Percentiles rank a stretch among this genome's conserved stretches.
phyloP scores from a whole-genome alignment of 2,329 filamentous ascomycete genomes.

The Phoma sp. region DNA sequence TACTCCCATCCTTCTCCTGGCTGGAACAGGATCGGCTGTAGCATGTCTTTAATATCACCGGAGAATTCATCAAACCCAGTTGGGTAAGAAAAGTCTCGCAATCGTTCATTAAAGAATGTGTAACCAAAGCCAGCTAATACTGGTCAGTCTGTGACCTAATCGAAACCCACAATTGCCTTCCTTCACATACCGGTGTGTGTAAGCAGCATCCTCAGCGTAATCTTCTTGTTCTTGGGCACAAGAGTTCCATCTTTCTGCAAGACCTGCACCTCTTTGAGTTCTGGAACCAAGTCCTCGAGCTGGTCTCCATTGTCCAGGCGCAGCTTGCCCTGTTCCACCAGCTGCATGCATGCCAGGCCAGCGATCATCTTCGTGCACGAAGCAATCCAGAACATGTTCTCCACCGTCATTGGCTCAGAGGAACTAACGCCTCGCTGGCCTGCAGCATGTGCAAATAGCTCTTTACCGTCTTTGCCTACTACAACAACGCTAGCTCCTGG shows the following conservation, averaged over 20 bases:
- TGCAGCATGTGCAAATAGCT: conserved; percentile 51
- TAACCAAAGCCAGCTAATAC: conserved; percentile 55
- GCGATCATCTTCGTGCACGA: conserved; percentile 54
- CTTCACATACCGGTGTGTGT: conserved; percentile 50
- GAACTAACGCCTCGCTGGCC: conserved; percentile 49
- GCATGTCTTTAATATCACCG: conserved; percentile 59
- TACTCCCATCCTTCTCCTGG: conserved; percentile 69
- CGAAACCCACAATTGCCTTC: not conserved
- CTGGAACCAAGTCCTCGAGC: conserved; percentile 34
- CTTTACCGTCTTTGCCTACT: conserved; percentile 52
- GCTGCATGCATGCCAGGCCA: conserved; percentile 43
- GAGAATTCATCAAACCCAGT: conserved; percentile 67
- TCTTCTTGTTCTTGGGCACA: conserved; percentile 52
- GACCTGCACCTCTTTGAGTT: conserved; percentile 50
- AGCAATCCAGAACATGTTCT: conserved; percentile 65
- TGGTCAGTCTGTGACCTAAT: not conserved
- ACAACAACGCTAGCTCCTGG: conserved; percentile 53
- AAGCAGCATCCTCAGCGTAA: conserved; percentile 59
- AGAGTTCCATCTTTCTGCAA: conserved; percentile 41
- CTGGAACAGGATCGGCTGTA: conserved; percentile 65
- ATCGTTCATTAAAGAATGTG: conserved; percentile 55
- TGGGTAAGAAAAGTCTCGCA: conserved; percentile 56
- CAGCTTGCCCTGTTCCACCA: conserved; percentile 43
- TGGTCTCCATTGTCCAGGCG: conserved; percentile 38
- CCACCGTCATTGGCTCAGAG: conserved; percentile 63